Percentiles rank a stretch among this genome's conserved stretches.
Conservation (phyloP, 768 basidiomycete genomes). For the Leucocoprinus leucothites region DNA sequence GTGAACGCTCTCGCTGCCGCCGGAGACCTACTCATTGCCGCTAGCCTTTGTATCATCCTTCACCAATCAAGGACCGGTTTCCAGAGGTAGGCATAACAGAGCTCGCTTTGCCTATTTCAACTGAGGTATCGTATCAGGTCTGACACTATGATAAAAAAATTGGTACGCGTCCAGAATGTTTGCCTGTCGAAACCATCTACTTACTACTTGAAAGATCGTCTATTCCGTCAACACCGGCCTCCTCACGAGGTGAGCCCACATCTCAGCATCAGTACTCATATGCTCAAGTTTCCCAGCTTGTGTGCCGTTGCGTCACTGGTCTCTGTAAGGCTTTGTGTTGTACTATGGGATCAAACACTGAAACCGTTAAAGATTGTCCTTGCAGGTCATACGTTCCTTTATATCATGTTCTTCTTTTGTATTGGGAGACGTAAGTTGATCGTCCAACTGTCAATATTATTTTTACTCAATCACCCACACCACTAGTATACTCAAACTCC, state of each 20-base stretch:
- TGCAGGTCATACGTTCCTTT: conserved; percentile 48
- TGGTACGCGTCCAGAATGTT: conserved; percentile 24
- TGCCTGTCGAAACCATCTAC: background rate
- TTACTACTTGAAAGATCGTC: conserved; percentile 29
- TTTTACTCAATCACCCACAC: conserved; percentile 5
- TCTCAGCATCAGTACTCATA: background rate
- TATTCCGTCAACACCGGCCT: conserved; percentile 43
- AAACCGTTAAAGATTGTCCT: conserved; percentile 37
- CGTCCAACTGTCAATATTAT: no score
- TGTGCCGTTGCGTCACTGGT: conserved; percentile 56
- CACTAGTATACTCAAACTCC: conserved; percentile 55
- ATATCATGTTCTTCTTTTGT: conserved; percentile 59
- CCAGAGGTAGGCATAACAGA: conserved; percentile 27
- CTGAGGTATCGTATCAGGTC: no score
- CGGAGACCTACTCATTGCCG: conserved; percentile 46
- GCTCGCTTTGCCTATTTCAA: no score
- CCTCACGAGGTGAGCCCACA: conserved; percentile 31
- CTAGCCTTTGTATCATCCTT: conserved; percentile 37
- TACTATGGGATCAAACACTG: background rate
- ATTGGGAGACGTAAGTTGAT: conserved; percentile 50
- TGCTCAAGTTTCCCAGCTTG: conserved; percentile 28
- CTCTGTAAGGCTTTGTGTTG: conserved; percentile 30
- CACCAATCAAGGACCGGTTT: conserved; percentile 47
- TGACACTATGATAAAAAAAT: conserved; percentile 44
- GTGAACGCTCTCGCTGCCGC: conserved; percentile 44